These are phyloP conservation scores for Xylaria sp. DNA, from an alignment of 2,329 filamentous ascomycete genomes.

Conservation along the genomic window DNA sequence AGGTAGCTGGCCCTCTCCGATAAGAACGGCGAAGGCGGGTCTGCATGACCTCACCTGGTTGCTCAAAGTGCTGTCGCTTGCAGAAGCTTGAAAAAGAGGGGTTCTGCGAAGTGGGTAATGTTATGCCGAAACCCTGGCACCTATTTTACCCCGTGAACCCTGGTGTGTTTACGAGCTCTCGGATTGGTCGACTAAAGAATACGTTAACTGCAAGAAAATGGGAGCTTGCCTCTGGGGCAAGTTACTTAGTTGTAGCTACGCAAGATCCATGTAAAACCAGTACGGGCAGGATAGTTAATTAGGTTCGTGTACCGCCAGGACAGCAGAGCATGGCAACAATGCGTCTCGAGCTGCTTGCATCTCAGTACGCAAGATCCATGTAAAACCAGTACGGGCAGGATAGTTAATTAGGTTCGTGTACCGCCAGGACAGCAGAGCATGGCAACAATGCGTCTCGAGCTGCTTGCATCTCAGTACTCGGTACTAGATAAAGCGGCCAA, in stretches of 20 bases:
- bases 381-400: not conserved
- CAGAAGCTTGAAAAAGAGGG: slow-evolving; percentile 42
- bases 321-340: not conserved
- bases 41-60: slow-evolving; percentile 35
- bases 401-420: not conserved
- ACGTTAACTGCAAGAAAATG: not conserved
- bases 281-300: not conserved
- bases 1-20: slow-evolving; percentile 14
- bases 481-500: not conserved
- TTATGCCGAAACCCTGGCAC: slow-evolving; percentile 36
- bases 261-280: slow-evolving; percentile 14
- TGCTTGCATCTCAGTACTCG: not conserved
- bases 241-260: not conserved
- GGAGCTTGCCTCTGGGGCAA: slow-evolving; percentile 7
- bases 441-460: not conserved
- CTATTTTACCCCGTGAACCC: slow-evolving; percentile 18
- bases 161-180: slow-evolving; percentile 25
- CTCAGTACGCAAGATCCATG: no score
- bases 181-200: slow-evolving; percentile 25
- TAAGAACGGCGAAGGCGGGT: slow-evolving; percentile 22
- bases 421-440: not conserved
- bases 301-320: not conserved
- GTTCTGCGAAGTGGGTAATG: slow-evolving; percentile 44
- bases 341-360: not conserved
- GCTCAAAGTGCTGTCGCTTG: slow-evolving; percentile 31